Evolutionary conservation across 2,329 filamentous ascomycete species (phyloP).

Genomic region (Dothideomycetidae sp.): DNA sequence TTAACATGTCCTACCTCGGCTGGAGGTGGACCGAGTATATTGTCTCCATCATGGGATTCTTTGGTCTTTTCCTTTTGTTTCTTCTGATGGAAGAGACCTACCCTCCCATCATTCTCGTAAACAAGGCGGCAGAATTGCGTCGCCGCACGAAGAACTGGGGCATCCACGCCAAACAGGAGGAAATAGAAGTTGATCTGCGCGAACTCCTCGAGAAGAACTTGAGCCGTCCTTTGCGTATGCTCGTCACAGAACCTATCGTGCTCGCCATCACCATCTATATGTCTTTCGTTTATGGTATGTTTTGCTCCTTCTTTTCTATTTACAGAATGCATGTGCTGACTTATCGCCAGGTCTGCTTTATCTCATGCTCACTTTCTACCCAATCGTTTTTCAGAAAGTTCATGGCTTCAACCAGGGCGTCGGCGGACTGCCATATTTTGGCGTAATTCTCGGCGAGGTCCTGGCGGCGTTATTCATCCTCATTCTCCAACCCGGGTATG

Average conservation of each 20-base stretch:
- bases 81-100: conserved; percentile 45
- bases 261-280: conserved; percentile 34
- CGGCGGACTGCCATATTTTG: conserved; percentile 69
- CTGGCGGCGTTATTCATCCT: conserved; percentile 18
- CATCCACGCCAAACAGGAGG: conserved; percentile 39
- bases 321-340: conserved; percentile 50
- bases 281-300: conserved; percentile 34
- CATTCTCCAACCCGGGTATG: conserved; percentile 18
- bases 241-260: conserved; percentile 37
- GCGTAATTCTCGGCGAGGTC: conserved; percentile 37
- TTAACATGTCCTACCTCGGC: conserved; percentile 21
- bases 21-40: conserved; percentile 41
- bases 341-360: too few relatives aligned
- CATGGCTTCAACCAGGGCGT: conserved; percentile 57
- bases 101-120: conserved; percentile 42
- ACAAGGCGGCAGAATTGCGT: conserved; percentile 41
- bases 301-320: conserved; percentile 75
- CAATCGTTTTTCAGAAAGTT: conserved; percentile 59
- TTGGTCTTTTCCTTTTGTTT: conserved; percentile 33
- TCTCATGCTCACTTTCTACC: conserved; percentile 73
- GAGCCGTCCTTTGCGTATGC: conserved; percentile 30
- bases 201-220: conserved; percentile 26
- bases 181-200: conserved; percentile 25
- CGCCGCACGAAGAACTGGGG: conserved; percentile 45
- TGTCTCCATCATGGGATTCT: conserved; percentile 41